These are phyloP conservation scores for Peronospora belbahrii DNA, from an alignment of 352 stramenopile genomes.

Conservation along the genomic window DNA sequence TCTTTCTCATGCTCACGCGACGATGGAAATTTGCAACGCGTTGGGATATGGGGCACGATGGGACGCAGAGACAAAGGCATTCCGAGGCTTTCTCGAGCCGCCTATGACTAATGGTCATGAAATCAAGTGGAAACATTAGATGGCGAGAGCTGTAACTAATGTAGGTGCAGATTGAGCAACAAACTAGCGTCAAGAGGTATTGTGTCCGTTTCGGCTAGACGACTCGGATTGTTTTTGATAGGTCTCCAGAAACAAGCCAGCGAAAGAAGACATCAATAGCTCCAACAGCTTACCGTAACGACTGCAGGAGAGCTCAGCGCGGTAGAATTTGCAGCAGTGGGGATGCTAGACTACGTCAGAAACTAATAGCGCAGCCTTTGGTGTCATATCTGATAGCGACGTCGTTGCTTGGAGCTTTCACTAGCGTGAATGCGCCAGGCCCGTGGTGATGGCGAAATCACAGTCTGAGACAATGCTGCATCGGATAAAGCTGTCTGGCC, in stretches of 20 bases:
- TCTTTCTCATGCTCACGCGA: constrained; percentile 55
- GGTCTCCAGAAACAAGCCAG: too few relatives aligned
- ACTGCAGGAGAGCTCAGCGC: too few relatives aligned
- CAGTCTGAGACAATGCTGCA: background rate
- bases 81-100: constrained; percentile 80
- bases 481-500: background rate
- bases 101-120: constrained; percentile 73
- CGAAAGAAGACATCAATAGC: too few relatives aligned
- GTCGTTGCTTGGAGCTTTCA: background rate
- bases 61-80: constrained; percentile 40
- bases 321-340: too few relatives aligned
- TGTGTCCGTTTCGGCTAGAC: constrained; percentile 10
- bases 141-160: background rate
- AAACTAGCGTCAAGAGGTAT: constrained; percentile 5
- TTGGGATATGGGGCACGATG: constrained; percentile 71
- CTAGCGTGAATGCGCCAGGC: background rate
- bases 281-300: too few relatives aligned
- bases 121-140: constrained; percentile 55
- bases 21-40: constrained; percentile 63
- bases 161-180: constrained; percentile 6
- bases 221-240: constrained; percentile 11
- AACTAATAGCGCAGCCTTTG: too few relatives aligned
- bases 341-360: too few relatives aligned
- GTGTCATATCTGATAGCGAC: too few relatives aligned
- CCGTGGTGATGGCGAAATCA: background rate